A percentile compares a stretch with the other conserved stretches of the same genome.
phyloP scores from a whole-genome alignment of 441 rosid species.

The Biscutella laevigata region DNA sequence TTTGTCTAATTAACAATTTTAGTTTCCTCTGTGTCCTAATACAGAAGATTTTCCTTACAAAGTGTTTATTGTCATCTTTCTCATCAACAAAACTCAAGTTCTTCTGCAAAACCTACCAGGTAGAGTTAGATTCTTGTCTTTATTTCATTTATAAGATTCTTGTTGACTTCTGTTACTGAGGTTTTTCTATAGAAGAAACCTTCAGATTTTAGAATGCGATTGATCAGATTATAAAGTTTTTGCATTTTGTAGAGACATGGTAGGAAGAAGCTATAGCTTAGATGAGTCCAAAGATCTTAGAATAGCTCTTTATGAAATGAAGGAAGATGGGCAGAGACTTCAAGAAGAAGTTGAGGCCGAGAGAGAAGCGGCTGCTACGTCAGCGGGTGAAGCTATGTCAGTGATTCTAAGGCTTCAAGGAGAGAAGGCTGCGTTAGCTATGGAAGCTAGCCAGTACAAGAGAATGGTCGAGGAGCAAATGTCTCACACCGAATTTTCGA shows the following conservation, averaged over 20 bases:
- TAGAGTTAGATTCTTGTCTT: neutral
- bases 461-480: conserved; percentile 66
- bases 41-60: neutral
- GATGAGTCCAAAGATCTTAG: conserved; percentile 26
- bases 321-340: conserved; percentile 46
- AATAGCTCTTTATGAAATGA: conserved; percentile 43
- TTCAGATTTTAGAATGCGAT: neutral
- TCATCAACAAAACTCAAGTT: neutral
- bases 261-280: conserved; percentile 16
- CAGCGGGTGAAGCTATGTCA: conserved; percentile 60
- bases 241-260: conserved; percentile 15
- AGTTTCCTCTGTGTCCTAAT: neutral
- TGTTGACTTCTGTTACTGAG: too few relatives aligned
- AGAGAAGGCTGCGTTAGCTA: conserved; percentile 46
- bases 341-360: conserved; percentile 51
- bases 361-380: conserved; percentile 55
- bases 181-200: neutral
- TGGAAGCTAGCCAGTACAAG: conserved; percentile 73
- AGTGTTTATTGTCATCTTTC: neutral
- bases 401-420: conserved; percentile 62
- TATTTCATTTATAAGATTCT: neutral
- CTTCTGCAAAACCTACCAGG: conserved; percentile 6
- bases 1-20: neutral
- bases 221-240: neutral
- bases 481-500: conserved; percentile 47